Base-by-base conservation (phyloP, 106 monocot genomes). In the Amphibolis antarctica region DNA sequence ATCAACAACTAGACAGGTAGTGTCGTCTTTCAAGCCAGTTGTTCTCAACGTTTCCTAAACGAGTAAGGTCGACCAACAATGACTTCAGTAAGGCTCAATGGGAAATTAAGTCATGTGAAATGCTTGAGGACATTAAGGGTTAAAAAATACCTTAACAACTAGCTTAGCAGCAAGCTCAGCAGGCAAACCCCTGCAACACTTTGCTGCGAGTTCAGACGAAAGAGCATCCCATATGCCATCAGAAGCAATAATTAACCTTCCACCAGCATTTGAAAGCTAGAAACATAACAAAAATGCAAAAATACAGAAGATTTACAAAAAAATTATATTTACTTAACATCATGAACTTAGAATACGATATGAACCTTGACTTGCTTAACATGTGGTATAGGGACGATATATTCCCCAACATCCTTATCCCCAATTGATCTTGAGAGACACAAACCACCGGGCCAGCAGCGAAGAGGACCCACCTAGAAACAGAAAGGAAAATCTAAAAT, bases 201-300 rank as follows among this genome's bases (percentile, higher is more conserved):
- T 84, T 29, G 89, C 96, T 66, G 90, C 86, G 55, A 68, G 42
- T 45, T 90, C 96, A 46, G 82, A 83, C 12, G 88, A 85, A 26
- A 93, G 59, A 46, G 93, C 77, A 75, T 98, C 96, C 96, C 96
- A 98, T 69, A 98, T 81, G 48, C 93, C 93, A 82, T 98, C 96
- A 27, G 96, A 98, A 45, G 96, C 96, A 64, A 98, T 82, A 66
- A 98, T 85, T 29, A 98, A 66, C 58, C 96, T 72, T 53, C 86
- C 96, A 46, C 96, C 96, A 25, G 80, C 74, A 73, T 53, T 84
- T 7, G 90, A 73, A 46, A 98, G 89, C 94, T 96, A 76, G 47
- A 50, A 66, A 50, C 56, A 72, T 61, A 29, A 29, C 60, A 45
- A 62, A 63, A 9, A n/a, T 51, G 30, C 13, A 17, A 47, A 28